Evolutionary conservation across 73 alveolate species (phyloP).

Genomic region (Durusdinium trenchii): DNA sequence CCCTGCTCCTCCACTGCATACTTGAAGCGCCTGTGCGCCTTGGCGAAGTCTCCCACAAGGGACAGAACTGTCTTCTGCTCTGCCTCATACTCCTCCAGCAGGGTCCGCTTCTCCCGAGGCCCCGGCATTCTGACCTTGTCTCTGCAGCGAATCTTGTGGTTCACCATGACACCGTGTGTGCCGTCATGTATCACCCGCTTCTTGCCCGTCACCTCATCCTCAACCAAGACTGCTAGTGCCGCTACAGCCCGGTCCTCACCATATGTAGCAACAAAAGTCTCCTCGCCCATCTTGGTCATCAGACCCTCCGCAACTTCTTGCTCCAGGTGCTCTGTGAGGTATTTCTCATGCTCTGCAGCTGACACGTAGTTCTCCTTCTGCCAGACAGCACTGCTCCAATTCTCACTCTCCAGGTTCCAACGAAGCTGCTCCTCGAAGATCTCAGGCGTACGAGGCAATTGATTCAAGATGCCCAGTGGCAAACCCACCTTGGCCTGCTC

Average conservation of each 20-base stretch:
- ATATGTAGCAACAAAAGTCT: background rate
- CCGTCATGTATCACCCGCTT: constrained; percentile 45
- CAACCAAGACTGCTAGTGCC: constrained; percentile 31
- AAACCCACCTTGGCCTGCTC: background rate
- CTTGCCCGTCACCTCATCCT: constrained; percentile 37
- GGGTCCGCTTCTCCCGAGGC: background rate
- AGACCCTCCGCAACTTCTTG: constrained; percentile 13
- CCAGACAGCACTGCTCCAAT: background rate
- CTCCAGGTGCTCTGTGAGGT: background rate
- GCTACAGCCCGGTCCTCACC: background rate
- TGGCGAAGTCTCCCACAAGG: constrained; percentile 21
- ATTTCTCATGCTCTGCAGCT: background rate
- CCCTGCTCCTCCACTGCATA: background rate
- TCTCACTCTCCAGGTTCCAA: background rate
- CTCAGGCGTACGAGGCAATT: background rate
- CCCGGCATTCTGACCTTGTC: constrained; percentile 54
- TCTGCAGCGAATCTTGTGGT: background rate
- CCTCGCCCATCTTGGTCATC: background rate
- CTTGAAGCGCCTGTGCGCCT: constrained; percentile 37
- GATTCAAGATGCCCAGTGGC: background rate
- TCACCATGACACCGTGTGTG: constrained; percentile 18
- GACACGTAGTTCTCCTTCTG: background rate
- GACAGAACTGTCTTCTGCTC: background rate
- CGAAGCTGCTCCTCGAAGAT: background rate
- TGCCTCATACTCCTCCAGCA: background rate